A percentile compares a stretch with the other conserved stretches of the same genome.
Conservation (phyloP, 1,139 yeast genomes). For the Scheffersomyces cryptocercus region DNA sequence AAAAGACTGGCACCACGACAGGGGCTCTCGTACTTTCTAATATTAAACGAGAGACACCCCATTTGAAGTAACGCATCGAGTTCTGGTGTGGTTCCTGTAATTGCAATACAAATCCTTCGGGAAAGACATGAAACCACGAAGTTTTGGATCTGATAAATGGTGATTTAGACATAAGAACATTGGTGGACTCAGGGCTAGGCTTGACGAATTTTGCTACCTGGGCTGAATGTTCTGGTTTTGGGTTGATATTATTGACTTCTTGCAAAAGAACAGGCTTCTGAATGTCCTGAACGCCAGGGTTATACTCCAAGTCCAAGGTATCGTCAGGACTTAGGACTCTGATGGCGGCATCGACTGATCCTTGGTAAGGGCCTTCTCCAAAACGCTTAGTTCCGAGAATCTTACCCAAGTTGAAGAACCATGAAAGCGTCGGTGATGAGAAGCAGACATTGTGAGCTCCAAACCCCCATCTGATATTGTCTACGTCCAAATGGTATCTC, state of each 20-base stretch:
- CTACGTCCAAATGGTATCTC: constrained; percentile 62
- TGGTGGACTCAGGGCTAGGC: constrained; percentile 33
- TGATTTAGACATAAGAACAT: constrained; percentile 42
- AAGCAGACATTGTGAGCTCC: constrained; percentile 94
- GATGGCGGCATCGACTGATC: constrained; percentile 86
- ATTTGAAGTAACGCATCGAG: constrained; percentile 90
- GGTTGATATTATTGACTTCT: constrained; percentile 24
- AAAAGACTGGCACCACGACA: constrained; percentile 83
- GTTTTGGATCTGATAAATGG: constrained; percentile 58
- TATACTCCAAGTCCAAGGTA: constrained; percentile 56
- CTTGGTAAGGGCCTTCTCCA: constrained; percentile 93
- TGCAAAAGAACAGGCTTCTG: constrained; percentile 34
- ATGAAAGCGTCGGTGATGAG: constrained; percentile 49
- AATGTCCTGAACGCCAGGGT: constrained; percentile 31
- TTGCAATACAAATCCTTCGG: constrained; percentile 93
- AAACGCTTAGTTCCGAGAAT: constrained; percentile 82
- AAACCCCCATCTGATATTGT: constrained; percentile 85
- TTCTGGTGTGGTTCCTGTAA: constrained; percentile 73
- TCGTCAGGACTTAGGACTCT: constrained; percentile 80
- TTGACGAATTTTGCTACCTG: constrained; percentile 23
- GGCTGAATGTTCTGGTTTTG: constrained; percentile 12
- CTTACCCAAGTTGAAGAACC: constrained; percentile 85
- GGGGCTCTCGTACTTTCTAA: constrained; percentile 85
- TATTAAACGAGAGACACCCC: constrained; percentile 89
- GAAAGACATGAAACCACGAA: constrained; percentile 93